These are phyloP conservation scores for Monoraphidium neglectum DNA, from an alignment of 139 green algal genomes.

Conservation along the genomic window DNA sequence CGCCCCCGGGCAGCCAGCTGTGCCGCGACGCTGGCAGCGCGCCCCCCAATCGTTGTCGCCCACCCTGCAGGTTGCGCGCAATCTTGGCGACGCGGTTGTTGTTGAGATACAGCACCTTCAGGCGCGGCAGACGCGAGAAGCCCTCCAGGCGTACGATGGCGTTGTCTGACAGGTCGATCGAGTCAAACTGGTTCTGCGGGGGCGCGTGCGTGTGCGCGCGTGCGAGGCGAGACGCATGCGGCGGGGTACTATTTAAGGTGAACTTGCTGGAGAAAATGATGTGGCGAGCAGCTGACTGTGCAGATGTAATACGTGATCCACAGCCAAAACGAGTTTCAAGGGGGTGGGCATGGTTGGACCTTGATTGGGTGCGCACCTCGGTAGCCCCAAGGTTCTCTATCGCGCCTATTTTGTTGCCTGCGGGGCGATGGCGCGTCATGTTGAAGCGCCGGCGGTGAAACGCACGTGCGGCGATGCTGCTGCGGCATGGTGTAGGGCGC, in stretches of 20 bases:
- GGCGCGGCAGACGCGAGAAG: conserved; percentile 86
- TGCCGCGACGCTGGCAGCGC: too few species aligned
- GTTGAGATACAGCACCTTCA: conserved; percentile 87
- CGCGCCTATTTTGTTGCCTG: conserved; percentile 81
- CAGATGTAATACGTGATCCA: too few species aligned
- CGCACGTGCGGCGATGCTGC: neutral
- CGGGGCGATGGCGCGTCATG: neutral
- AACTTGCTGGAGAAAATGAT: too few species aligned
- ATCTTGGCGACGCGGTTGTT: conserved; percentile 95
- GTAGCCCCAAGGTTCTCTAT: conserved; percentile 96
- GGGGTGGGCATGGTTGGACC: too few species aligned
- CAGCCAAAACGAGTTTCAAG: too few species aligned
- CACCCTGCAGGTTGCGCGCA: conserved; percentile 68
- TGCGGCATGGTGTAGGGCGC: neutral
- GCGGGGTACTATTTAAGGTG: too few species aligned
- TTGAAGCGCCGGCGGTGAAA: too few species aligned
- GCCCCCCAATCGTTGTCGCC: too few species aligned
- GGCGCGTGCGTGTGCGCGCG: neutral
- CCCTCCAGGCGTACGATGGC: conserved; percentile 93
- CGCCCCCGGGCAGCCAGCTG: too few species aligned
- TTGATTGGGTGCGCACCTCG: conserved; percentile 74
- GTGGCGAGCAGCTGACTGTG: too few species aligned
- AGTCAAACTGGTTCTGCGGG: conserved; percentile 96
- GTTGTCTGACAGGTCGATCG: conserved; percentile 97
- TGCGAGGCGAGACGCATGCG: neutral